phyloP scores from a whole-genome alignment of 1,284 basidiomycete genomes.

The Ustilago loliicola region DNA sequence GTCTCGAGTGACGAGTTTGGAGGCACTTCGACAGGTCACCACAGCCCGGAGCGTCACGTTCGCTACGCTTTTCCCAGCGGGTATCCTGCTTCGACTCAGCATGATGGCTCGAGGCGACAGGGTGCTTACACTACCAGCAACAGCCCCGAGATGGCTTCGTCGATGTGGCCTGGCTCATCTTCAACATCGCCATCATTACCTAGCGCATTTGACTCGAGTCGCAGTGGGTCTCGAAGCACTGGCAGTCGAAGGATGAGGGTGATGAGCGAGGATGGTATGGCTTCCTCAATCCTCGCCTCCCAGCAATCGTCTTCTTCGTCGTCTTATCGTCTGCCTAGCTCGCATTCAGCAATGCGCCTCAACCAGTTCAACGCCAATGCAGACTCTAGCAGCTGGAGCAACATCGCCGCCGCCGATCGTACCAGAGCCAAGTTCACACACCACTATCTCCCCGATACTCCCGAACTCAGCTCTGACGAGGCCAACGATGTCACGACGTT shows the following conservation, averaged over 20 bases:
- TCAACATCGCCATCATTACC: constrained; percentile 4
- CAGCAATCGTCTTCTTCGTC: constrained; percentile 7
- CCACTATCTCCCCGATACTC: constrained; percentile 45
- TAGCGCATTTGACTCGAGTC: constrained; percentile 22
- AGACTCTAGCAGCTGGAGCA: constrained; percentile 12
- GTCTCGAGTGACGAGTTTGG: constrained; percentile 45
- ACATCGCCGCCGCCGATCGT: constrained; percentile 13
- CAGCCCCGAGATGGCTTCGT: constrained; percentile 28
- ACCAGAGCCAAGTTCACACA: constrained; percentile 5
- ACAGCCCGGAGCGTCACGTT: constrained; percentile 17
- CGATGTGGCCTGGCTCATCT: constrained; percentile 8
- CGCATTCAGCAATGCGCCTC: constrained; percentile 35
- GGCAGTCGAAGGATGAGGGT: constrained; percentile 45
- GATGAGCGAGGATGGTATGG: constrained; percentile 55
- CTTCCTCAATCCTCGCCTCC: constrained; percentile 21
- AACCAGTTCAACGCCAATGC: constrained; percentile 13
- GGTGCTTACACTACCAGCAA: constrained; percentile 27
- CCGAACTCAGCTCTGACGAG: constrained; percentile 56
- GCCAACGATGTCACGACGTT: constrained; percentile 31
- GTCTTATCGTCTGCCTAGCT: constrained; percentile 27
- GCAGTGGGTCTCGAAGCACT: constrained; percentile 31
- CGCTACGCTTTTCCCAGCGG: constrained; percentile 25
- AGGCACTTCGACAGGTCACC: constrained; percentile 23
- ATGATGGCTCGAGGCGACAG: constrained; percentile 5
- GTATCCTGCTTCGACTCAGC: constrained; percentile 1